A percentile compares a stretch with the other conserved stretches of the same genome.
These are phyloP conservation scores for Trichomonascaceae sp. DNA, from an alignment of 1,139 yeast genomes.

Conservation along the genomic window DNA sequence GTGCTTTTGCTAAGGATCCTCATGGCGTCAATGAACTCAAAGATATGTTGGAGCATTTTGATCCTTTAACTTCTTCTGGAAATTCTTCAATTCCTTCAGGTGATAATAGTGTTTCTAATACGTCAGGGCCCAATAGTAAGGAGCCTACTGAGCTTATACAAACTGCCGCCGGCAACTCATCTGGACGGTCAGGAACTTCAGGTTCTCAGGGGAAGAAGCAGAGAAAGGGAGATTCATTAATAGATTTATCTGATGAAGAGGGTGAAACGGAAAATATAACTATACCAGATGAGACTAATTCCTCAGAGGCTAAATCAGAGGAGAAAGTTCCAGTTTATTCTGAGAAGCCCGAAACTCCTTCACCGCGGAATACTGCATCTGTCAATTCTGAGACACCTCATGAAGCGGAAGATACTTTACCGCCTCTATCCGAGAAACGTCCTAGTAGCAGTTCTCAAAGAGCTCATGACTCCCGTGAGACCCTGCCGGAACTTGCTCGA, in stretches of 20 bases:
- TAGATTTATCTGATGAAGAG: neutral
- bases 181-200: neutral
- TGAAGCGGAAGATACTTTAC: neutral
- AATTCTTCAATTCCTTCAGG: neutral
- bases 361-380: neutral
- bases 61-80: slow-evolving; percentile 25
- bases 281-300: neutral
- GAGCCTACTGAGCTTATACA: neutral
- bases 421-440: neutral
- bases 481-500: neutral
- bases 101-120: neutral
- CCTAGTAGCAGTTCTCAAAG: neutral
- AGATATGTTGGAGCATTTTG: slow-evolving; percentile 30
- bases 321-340: neutral
- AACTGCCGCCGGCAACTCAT: neutral
- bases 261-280: neutral
- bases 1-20: slow-evolving; percentile 7
- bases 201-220: neutral
- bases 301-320: neutral
- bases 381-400: neutral
- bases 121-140: neutral
- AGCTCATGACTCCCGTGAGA: neutral
- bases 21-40: slow-evolving; percentile 18
- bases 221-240: neutral
- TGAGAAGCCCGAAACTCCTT: neutral